Evolutionary conservation across 1,284 basidiomycete genomes (phyloP), one percentile per base, ranked within the genome.

Genomic region (Trichosporon sp.): DNA sequence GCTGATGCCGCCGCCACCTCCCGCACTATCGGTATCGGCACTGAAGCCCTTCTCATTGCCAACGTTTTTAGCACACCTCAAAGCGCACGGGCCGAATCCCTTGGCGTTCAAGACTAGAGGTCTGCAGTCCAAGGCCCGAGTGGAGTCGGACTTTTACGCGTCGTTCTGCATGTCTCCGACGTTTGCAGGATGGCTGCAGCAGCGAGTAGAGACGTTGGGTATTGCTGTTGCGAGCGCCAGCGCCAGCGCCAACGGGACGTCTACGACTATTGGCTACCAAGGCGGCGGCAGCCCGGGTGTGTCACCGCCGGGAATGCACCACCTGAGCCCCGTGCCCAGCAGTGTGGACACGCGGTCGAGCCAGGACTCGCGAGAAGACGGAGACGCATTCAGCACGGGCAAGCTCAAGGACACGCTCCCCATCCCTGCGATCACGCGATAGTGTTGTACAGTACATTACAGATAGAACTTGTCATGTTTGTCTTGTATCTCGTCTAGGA

Each of bases 301-400:
- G 56, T 31, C 56, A n/a, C 56, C 56, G 11, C 31, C 27, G 27
- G 56, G 56, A 60, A 32, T 60, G 56, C 56, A 60, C 56, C 29
- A n/a, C 27, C 31, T 60, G 27, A 60, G 56, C 29, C 29, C 56
- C 12, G 56, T 60, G 29, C 29, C 56, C 29, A 60, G 56, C 31
- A 60, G 56, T 29, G 27, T 32, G 56, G 56, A 60, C 18, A 60
- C 29, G 95, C 69, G 98, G 84, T 44, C 96, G 96, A 73, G 98
- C 93, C 91, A 98, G 94, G 72, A 98, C 92, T 51, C 93, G 93
- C 82, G 95, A 97, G 68, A 98, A 87, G 83, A 97, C 98, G 65
- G 98, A 86, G 13, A 79, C 96, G 18, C 13, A 2, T 60, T 31
- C 15, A 31, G 29, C 18, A 31, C 56, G 18, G 18, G 29, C 56